Evolutionary conservation across 768 basidiomycete genomes (phyloP).

Genomic region (Xerocomus brunneocitrinus): DNA sequence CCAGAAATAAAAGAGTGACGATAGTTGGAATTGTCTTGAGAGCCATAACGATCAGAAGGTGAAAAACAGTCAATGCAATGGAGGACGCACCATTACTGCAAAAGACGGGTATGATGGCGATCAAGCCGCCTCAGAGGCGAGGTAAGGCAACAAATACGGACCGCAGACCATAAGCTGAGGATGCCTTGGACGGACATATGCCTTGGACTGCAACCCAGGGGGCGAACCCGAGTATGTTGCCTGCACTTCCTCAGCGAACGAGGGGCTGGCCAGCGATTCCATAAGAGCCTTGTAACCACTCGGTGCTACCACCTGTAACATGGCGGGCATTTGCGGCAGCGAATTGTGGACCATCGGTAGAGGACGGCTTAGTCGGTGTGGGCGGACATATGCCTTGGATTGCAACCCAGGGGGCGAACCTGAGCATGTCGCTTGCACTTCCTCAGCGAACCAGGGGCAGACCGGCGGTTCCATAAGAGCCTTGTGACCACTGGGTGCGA

Average conservation of each 20-base stretch:
- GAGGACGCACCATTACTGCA: slow-evolving; percentile 3
- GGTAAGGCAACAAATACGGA: background rate
- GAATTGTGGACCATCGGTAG: background rate
- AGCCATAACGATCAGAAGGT: background rate
- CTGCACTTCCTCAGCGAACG: too few relatives aligned
- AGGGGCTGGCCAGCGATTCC: too few relatives aligned
- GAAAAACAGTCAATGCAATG: background rate
- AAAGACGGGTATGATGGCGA: background rate
- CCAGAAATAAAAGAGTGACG: slow-evolving; percentile 15
- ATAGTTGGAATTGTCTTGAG: slow-evolving; percentile 12
- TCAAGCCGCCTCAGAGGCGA: background rate
- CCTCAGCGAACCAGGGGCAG: background rate
- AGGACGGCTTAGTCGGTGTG: background rate
- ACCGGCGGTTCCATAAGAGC: too few relatives aligned
- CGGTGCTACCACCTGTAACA: background rate
- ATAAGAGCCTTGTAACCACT: too few relatives aligned
- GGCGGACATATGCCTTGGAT: too few relatives aligned
- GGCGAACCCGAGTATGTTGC: too few relatives aligned
- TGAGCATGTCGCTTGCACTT: too few relatives aligned
- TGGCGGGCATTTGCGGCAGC: background rate
- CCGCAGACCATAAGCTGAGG: background rate
- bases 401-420: too few relatives aligned
- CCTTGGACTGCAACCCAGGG: too few relatives aligned
- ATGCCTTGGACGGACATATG: too few relatives aligned
- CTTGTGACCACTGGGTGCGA: background rate